These are phyloP conservation scores for Sequoia sempervirens DNA, from an alignment of 75 land plant genomes.

Conservation along the genomic window DNA sequence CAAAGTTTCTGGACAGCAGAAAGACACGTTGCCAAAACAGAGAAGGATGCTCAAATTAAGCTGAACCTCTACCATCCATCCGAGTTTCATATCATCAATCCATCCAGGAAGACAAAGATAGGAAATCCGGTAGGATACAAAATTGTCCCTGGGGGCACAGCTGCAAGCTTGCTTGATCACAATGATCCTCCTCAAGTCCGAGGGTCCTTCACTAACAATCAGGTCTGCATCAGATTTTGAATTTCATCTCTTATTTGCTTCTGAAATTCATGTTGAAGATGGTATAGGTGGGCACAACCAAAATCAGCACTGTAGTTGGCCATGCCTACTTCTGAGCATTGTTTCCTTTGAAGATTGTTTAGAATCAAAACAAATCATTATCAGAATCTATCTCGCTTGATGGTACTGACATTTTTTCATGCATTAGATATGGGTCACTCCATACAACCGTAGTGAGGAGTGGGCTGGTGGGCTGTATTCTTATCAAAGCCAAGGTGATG, in stretches of 20 bases:
- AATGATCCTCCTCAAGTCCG: conserved; percentile 69
- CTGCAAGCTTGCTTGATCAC: conserved; percentile 67
- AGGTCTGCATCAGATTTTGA: conserved; percentile 21
- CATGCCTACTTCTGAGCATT: not conserved
- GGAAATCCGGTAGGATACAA: conserved; percentile 87
- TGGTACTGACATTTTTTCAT: not conserved
- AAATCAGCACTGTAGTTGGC: not conserved
- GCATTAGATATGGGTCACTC: conserved; percentile 58
- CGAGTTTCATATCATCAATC: conserved; percentile 70
- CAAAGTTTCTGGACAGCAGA: conserved; percentile 54
- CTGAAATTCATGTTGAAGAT: not conserved
- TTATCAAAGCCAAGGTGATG: conserved; percentile 73
- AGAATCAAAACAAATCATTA: not conserved
- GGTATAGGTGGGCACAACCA: not conserved
- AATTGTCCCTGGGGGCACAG: conserved; percentile 66
- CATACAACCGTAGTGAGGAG: conserved; percentile 46
- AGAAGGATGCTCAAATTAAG: conserved; percentile 72
- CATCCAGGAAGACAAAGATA: conserved; percentile 49
- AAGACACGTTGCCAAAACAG: conserved; percentile 58
- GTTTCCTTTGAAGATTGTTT: not conserved
- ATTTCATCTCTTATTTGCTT: not conserved
- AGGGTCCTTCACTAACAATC: conserved; percentile 74
- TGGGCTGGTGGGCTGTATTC: conserved; percentile 63
- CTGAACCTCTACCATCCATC: conserved; percentile 61
- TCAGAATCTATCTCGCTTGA: not conserved